A percentile compares a stretch with the other conserved stretches of the same genome.
Conservation (phyloP, 2,329 filamentous ascomycete species). For the Mycosphaerella sp. region DNA sequence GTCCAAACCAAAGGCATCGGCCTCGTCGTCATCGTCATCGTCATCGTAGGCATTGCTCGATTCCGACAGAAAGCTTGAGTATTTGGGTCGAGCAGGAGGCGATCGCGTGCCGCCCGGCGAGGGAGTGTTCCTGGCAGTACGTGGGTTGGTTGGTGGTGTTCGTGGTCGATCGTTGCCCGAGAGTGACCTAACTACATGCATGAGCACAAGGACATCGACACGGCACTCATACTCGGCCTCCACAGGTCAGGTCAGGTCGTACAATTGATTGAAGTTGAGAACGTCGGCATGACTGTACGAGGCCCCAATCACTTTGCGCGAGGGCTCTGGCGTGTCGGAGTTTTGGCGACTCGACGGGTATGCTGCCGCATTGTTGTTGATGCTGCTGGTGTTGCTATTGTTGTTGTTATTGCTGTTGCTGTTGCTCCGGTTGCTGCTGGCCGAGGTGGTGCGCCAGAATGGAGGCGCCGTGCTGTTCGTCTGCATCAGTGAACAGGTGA, state of each 20-base stretch:
- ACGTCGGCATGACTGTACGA: slow-evolving; percentile 96
- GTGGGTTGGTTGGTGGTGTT: slow-evolving; percentile 63
- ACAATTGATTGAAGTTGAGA: slow-evolving; percentile 79
- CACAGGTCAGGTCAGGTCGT: slow-evolving; percentile 31
- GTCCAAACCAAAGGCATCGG: slow-evolving; percentile 72
- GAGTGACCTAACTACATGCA: slow-evolving; percentile 22
- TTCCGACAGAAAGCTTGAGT: slow-evolving; percentile 73
- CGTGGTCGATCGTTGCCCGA: slow-evolving; percentile 54
- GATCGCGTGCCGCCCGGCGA: slow-evolving; percentile 51
- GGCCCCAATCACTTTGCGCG: slow-evolving; percentile 75
- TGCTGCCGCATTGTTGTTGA: background rate
- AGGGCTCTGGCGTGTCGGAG: slow-evolving; percentile 50
- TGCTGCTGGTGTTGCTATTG: slow-evolving; percentile 27
- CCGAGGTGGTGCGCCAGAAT: slow-evolving; percentile 67
- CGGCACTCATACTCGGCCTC: no score
- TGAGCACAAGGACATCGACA: background rate
- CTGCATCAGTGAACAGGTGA: background rate
- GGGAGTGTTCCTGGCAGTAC: slow-evolving; percentile 47
- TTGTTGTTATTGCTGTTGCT: slow-evolving; percentile 39
- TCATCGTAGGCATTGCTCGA: slow-evolving; percentile 77
- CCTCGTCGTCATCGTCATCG: slow-evolving; percentile 49
- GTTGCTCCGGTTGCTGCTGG: slow-evolving; percentile 37
- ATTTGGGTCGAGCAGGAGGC: slow-evolving; percentile 60
- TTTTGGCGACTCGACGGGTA: slow-evolving; percentile 17
- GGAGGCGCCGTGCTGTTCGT: slow-evolving; percentile 67